Evolutionary conservation across 495 filamentous ascomycete species (phyloP), one percentile per base, ranked within the genome.

Genomic region (Xylaria venustula): DNA sequence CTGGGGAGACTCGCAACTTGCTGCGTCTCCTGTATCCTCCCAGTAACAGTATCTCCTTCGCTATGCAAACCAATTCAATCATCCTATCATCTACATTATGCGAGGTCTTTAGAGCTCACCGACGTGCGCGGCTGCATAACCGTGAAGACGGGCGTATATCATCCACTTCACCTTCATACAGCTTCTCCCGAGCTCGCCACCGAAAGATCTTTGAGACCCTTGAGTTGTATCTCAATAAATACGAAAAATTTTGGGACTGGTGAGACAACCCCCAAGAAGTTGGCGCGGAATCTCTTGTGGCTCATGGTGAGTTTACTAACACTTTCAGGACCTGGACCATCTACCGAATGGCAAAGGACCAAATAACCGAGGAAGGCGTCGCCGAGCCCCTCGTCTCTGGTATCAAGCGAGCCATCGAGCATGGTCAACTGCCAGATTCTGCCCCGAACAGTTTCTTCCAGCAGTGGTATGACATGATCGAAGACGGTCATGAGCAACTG

Each of bases 81-180:
- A 49, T 62, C 20, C 26, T 55, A 15, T 55, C 59, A n/a, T 49
- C 59, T 0, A 56, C 36, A 30, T 51, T 62, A 7, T 62, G 59
- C 28, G 59, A 62, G 20, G 42, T 62, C 11, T 64, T 64, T 25
- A 53, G 56, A 22, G 25, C 37, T 9, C 62, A 64, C 37, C 30
- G 41, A 19, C 55, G 62, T 20, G 62, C 62, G 23, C 47, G 47
- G 9, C 1, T 50, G 15, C 54, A 60, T 49, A 58, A 64, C 17
- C 62, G 62, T 17, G 62, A 64, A 44, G 62, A 64, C 20, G 62
- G 62, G 4, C 62, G 62, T 22, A 44, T 64, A 17, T 60, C 56
- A 12, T 58, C 54, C 23, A 59, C 48, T 19, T 53, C 55, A 20
- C 62, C 55, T 20, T 14, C 48, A 14, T 64, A 64, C 23, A 60